Conservation (phyloP, 305 asterid species). For the Fraxinus velutina region DNA sequence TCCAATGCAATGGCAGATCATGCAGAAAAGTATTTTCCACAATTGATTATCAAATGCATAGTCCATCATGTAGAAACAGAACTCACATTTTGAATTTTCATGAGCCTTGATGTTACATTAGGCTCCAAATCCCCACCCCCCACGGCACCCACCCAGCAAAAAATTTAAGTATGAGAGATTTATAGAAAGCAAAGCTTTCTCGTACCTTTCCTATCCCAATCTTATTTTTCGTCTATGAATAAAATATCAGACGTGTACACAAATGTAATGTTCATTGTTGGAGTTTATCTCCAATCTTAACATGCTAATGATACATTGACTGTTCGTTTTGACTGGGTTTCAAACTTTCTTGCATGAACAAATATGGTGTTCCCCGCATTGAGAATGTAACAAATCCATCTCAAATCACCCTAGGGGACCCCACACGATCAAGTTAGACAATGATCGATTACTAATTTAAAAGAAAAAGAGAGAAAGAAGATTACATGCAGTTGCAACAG, state of each 20-base stretch:
- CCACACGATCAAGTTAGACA: neutral
- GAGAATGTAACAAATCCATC: neutral
- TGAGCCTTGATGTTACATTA: neutral
- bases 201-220: neutral
- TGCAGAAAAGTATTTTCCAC: neutral
- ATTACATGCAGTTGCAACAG: slow-evolving; percentile 23
- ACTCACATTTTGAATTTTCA: neutral
- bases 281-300: neutral
- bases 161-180: neutral
- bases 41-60: neutral
- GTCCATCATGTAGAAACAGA: neutral
- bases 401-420: neutral
- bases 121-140: neutral
- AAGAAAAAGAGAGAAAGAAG: neutral
- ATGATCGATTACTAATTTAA: neutral
- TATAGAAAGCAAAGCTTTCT: neutral
- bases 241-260: neutral
- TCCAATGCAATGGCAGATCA: neutral
- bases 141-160: neutral
- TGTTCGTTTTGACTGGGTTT: neutral
- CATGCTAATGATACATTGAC: neutral
- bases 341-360: neutral
- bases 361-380: neutral
- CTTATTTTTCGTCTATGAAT: neutral
- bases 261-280: neutral